These are phyloP conservation scores for Dipteronia sinensis DNA, from an alignment of 345 rosid species.

Conservation along the genomic window DNA sequence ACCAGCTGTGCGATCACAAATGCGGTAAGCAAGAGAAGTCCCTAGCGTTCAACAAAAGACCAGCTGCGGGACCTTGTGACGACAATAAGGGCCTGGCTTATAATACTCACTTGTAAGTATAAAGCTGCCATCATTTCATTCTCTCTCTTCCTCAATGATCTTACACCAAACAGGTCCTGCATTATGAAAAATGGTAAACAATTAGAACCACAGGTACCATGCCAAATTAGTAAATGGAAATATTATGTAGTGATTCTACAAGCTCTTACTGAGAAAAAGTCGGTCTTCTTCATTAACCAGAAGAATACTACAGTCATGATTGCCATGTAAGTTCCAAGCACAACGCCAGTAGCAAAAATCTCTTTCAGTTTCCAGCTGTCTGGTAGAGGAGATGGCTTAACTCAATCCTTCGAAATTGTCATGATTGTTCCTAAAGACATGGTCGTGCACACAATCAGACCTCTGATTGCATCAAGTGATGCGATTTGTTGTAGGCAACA, in stretches of 20 bases:
- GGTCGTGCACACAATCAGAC: conserved; percentile 11
- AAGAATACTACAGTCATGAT: conserved; percentile 80
- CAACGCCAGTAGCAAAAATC: conserved; percentile 80
- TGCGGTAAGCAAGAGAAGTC: conserved; percentile 61
- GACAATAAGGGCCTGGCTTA: conserved; percentile 89
- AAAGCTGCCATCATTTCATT: conserved; percentile 78
- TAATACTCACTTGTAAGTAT: conserved; percentile 84
- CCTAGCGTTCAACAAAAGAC: conserved; percentile 81
- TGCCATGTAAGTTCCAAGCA: conserved; percentile 86
- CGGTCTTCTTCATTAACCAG: conserved; percentile 74
- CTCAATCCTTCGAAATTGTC: conserved; percentile 87
- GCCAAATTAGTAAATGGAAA: background rate
- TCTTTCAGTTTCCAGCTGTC: conserved; percentile 92
- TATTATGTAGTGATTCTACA: background rate
- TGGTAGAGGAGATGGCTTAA: conserved; percentile 88
- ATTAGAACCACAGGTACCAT: background rate
- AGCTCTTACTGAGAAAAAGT: conserved; percentile 68
- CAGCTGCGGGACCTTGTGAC: conserved; percentile 91
- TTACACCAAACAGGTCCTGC: conserved; percentile 65
- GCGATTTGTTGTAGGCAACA: background rate
- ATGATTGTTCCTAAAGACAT: conserved; percentile 67
- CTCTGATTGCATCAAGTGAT: background rate
- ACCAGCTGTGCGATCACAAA: conserved; percentile 81
- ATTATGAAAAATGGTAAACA: conserved; percentile 13
- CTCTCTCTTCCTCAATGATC: conserved; percentile 28